These are phyloP conservation scores for Leptodermis oblonga DNA, from an alignment of 257 asterid species.

Conservation along the genomic window DNA sequence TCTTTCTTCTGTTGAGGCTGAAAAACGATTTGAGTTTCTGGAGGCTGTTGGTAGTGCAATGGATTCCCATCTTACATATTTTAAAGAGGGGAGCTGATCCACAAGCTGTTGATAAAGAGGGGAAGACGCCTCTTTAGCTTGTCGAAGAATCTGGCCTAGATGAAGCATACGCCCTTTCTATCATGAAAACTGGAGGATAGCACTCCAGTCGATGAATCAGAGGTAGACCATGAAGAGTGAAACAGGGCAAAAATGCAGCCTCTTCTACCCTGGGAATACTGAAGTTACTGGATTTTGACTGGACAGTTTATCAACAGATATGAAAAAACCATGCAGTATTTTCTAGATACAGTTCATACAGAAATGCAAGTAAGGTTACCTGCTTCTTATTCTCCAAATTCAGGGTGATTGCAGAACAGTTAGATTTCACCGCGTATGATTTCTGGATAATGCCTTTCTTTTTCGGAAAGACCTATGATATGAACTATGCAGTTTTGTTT, in stretches of 20 bases:
- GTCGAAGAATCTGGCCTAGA: conserved; percentile 46
- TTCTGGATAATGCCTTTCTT: not conserved
- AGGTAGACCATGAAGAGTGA: not conserved
- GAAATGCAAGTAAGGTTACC: no score
- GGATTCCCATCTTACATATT: conserved; percentile 86
- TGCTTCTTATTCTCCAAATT: no score
- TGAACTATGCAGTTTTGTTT: not conserved
- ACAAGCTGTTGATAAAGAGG: conserved; percentile 59
- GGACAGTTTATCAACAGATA: no score
- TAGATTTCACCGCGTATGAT: not conserved
- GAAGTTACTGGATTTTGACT: conserved; percentile 1
- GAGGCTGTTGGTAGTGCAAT: conserved; percentile 85
- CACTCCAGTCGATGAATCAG: conserved; percentile 11
- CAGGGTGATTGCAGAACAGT: conserved; percentile 3
- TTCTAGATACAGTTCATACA: not conserved
- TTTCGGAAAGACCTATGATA: not conserved
- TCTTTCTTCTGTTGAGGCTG: conserved; percentile 81
- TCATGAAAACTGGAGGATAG: conserved; percentile 59
- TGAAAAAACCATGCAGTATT: no score
- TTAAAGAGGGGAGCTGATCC: conserved; percentile 91
- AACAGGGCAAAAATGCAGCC: not conserved
- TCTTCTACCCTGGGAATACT: conserved; percentile 4
- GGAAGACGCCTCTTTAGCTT: conserved; percentile 61
- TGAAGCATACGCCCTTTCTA: conserved; percentile 67
- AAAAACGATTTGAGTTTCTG: conserved; percentile 81